These are phyloP conservation scores for Myxozyma vanderwaltii DNA, from an alignment of 805 yeast genomes.

Conservation along the genomic window DNA sequence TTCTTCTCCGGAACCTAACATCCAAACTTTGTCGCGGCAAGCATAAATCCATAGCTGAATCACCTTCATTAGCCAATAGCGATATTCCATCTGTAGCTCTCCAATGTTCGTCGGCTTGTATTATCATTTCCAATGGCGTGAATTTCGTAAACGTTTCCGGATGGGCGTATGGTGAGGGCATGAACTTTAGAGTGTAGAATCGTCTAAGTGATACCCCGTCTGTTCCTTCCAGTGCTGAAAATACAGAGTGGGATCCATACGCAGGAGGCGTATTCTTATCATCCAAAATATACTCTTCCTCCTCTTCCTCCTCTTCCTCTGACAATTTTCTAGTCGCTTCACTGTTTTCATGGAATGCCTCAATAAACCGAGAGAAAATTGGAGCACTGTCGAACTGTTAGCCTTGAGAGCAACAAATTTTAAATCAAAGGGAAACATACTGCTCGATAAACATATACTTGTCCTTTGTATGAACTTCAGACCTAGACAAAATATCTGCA, in stretches of 20 bases:
- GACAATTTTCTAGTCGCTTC: no score
- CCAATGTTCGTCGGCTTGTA: slow-evolving; percentile 11
- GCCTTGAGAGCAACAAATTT: background rate
- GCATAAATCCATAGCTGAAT: slow-evolving; percentile 14
- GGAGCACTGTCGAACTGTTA: slow-evolving; percentile 5
- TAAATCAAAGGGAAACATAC: background rate
- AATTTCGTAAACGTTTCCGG: slow-evolving; percentile 13
- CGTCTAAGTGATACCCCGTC: background rate
- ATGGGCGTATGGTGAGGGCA: slow-evolving; percentile 26
- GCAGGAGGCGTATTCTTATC: background rate
- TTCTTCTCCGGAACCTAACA: slow-evolving; percentile 19
- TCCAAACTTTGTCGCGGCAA: slow-evolving; percentile 21
- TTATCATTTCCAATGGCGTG: slow-evolving; percentile 16
- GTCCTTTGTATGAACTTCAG: background rate
- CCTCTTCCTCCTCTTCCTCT: no score
- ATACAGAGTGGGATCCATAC: background rate
- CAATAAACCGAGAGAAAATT: slow-evolving; percentile 18
- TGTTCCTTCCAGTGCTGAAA: background rate
- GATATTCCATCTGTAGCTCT: background rate
- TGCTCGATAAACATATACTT: slow-evolving; percentile 16
- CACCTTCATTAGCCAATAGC: slow-evolving; percentile 3
- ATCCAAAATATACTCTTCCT: no score
- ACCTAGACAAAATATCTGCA: slow-evolving; percentile 4
- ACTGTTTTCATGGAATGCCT: background rate
- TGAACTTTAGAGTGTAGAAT: slow-evolving; percentile 15